These are phyloP conservation scores for Aspergillus awamori DNA, from an alignment of 2,329 filamentous ascomycete species.

Conservation along the genomic window DNA sequence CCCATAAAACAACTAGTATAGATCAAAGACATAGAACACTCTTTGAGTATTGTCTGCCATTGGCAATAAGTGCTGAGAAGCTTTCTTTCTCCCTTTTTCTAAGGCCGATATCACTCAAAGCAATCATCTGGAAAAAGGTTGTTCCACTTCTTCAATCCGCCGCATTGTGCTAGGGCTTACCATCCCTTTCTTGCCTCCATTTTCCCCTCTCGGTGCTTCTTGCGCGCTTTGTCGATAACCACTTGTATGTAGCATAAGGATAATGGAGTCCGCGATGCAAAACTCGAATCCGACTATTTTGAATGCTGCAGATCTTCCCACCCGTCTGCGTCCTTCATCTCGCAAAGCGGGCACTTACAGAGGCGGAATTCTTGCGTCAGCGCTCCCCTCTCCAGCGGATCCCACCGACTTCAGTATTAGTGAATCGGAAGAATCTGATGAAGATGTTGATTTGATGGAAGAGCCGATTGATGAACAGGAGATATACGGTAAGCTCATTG, in stretches of 20 bases:
- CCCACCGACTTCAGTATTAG: conserved; percentile 52
- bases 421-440: conserved; percentile 41
- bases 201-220: neutral
- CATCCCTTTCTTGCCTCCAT: neutral
- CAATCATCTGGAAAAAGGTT: too few species aligned
- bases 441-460: conserved; percentile 63
- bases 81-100: too few species aligned
- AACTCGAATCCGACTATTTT: conserved; percentile 88
- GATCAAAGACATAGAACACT: too few species aligned
- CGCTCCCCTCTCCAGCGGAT: conserved; percentile 54
- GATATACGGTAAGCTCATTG: conserved; percentile 72
- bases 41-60: too few species aligned
- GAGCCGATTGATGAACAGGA: conserved; percentile 97
- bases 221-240: neutral
- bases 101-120: too few species aligned
- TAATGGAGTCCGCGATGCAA: conserved; percentile 40
- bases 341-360: conserved; percentile 45
- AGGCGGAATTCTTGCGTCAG: conserved; percentile 54
- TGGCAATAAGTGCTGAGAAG: too few species aligned
- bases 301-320: conserved; percentile 84
- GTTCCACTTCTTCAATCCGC: too few species aligned
- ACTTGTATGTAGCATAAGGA: neutral
- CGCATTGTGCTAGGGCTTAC: too few species aligned
- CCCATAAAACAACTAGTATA: too few species aligned
- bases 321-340: conserved; percentile 58